Percentiles rank a stretch among this genome's conserved stretches.
Conservation (phyloP, 106 monocot genomes). For the Dendrobium huoshanense region DNA sequence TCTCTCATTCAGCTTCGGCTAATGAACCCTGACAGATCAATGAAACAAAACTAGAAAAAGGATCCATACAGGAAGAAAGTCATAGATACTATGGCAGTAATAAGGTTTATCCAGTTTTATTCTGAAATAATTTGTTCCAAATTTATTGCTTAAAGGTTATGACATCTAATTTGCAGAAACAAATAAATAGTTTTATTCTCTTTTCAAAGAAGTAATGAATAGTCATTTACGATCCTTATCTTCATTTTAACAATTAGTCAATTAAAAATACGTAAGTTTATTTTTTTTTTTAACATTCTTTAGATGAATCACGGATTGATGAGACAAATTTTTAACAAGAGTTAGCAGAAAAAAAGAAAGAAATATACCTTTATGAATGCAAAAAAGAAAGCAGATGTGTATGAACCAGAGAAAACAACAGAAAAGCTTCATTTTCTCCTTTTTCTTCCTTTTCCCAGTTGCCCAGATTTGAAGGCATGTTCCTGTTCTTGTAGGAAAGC, state of each 20-base stretch:
- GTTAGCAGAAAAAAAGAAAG: no score
- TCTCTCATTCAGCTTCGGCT: background rate
- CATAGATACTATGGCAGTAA: background rate
- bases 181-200: background rate
- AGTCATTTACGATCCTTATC: background rate
- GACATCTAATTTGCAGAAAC: background rate
- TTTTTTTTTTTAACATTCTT: background rate
- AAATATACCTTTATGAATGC: background rate
- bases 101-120: background rate
- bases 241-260: background rate
- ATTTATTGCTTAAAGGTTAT: background rate
- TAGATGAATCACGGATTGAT: background rate
- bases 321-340: background rate
- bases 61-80: background rate
- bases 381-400: no score
- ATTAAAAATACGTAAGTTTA: background rate
- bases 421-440: slow-evolving; percentile 37
- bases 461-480: slow-evolving; percentile 91
- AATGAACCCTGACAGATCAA: background rate
- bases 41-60: background rate
- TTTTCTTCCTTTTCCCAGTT: slow-evolving; percentile 90
- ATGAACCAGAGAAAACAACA: slow-evolving; percentile 3
- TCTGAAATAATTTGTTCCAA: background rate
- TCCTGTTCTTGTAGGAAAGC: slow-evolving; percentile 99
- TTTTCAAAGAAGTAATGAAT: background rate